Evolutionary conservation across 495 filamentous ascomycete species (phyloP), one percentile per base, ranked within the genome.

Genomic region (Aspergillus sclerotioniger): DNA sequence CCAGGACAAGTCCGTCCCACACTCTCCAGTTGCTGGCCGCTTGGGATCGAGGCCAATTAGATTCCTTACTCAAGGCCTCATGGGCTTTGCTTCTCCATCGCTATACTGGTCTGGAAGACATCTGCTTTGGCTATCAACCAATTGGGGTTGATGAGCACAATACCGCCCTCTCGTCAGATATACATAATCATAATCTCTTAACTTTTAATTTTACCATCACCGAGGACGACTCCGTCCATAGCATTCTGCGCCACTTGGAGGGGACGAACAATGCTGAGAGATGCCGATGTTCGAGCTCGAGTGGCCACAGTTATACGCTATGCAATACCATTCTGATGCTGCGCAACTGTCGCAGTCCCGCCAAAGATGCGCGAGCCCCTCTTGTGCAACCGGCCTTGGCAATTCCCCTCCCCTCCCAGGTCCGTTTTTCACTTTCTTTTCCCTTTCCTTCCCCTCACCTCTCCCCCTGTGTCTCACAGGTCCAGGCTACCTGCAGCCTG

Each of bases 81-180:
- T 86, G 84, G 84, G 79, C 75, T 4, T 56, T 86, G 19, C 72
- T 85, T 1, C 66, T 86, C 46, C 68, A 78, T 48, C 73, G 69
- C 39, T 85, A 85, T 64, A 80, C 81, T 33, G 77, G 76, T 1
- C 74, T 76, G 10, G 76, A 83, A 39, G 74, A 82, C 54, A 75
- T 86, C 20, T 80, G 75, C 51, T 87, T 87, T 63, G 83, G 83
- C 13, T 82, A 77, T 57, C 73, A 76, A 53, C 61, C 69, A 59
- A 64, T 71, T 52, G 69, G 66, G 51, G 60, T 59, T 51, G 70
- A 67, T 47, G 61, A 44, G 3, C 35, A 39, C 35, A 13, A 39
- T 39, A 13, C 35, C 35, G n/a, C 62, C 53, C 62, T 62, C 54
- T 60, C 52, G 44, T 59, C 70, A 29, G 61, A 48, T 25, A 17